phyloP scores from a whole-genome alignment of 352 stramenopile species.

The Pythium brachiatum region DNA sequence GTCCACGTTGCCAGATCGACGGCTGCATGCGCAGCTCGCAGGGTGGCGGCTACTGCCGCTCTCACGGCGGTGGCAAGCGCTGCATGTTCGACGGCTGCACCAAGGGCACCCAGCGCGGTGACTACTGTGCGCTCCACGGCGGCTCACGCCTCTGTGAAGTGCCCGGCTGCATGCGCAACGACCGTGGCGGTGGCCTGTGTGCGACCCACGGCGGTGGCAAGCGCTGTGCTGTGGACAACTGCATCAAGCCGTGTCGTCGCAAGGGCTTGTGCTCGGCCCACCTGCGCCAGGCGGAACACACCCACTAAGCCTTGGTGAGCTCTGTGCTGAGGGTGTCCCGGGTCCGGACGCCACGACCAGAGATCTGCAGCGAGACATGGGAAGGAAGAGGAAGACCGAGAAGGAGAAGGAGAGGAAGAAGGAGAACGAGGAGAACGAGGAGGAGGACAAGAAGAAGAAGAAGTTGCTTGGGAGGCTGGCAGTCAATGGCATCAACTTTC shows the following conservation, averaged over 20 bases:
- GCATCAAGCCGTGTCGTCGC: slow-evolving; percentile 73
- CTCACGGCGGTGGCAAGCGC: slow-evolving; percentile 84
- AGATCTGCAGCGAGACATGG: slow-evolving; percentile 27
- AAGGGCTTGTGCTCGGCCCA: slow-evolving; percentile 84
- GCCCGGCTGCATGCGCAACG: slow-evolving; percentile 78
- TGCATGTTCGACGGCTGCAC: slow-evolving; percentile 82
- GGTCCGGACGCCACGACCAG: slow-evolving; percentile 1
- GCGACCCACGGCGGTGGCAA: slow-evolving; percentile 83
- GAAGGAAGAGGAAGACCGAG: slow-evolving; percentile 13
- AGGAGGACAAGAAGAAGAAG: slow-evolving; percentile 21
- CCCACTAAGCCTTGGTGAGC: slow-evolving; percentile 30
- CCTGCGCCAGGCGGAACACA: slow-evolving; percentile 40
- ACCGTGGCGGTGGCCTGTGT: slow-evolving; percentile 75
- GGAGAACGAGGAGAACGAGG: slow-evolving; percentile 9
- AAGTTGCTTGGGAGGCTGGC: slow-evolving; percentile 24
- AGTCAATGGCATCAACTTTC: slow-evolving; percentile 33
- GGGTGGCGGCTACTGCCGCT: slow-evolving; percentile 77
- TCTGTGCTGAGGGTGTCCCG: too few species aligned
- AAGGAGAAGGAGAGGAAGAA: slow-evolving; percentile 6
- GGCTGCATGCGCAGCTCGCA: slow-evolving; percentile 71
- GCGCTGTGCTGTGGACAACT: slow-evolving; percentile 66
- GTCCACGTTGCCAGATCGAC: slow-evolving; percentile 64
- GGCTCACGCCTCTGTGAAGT: slow-evolving; percentile 83
- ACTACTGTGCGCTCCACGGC: slow-evolving; percentile 84
- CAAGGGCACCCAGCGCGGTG: slow-evolving; percentile 85